These are phyloP conservation scores for Lentinus tigrinus DNA, from an alignment of 768 basidiomycete genomes.

Conservation along the genomic window DNA sequence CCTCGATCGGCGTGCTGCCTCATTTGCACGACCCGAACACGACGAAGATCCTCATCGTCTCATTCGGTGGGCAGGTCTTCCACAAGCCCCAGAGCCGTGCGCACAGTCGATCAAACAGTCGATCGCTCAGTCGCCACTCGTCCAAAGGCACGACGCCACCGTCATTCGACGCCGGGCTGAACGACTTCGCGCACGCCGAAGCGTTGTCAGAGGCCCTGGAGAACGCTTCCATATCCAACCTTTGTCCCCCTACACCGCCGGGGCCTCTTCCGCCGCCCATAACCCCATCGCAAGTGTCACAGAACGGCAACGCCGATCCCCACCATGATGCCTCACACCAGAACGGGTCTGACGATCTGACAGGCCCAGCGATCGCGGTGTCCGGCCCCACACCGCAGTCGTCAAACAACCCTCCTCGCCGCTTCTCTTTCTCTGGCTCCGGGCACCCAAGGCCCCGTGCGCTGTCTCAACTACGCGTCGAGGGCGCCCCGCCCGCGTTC, in stretches of 20 bases:
- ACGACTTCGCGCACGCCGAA: neutral
- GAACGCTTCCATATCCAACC: no score
- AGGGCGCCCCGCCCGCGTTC: slow-evolving; percentile 25
- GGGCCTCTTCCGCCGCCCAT: no score
- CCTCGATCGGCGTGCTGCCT: slow-evolving; percentile 56
- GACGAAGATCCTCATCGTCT: slow-evolving; percentile 71
- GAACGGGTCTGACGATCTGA: neutral
- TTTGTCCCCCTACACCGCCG: no score
- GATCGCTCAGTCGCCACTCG: slow-evolving; percentile 30
- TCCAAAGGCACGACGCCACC: neutral
- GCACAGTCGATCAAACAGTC: slow-evolving; percentile 33
- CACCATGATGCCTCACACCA: no score
- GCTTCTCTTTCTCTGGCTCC: neutral
- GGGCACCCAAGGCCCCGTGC: slow-evolving; percentile 3
- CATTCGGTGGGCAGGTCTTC: slow-evolving; percentile 79
- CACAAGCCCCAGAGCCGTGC: slow-evolving; percentile 48
- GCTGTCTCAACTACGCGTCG: slow-evolving; percentile 19
- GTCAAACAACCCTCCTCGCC: neutral
- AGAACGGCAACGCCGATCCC: no score
- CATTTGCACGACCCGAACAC: slow-evolving; percentile 43
- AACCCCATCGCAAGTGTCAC: no score
- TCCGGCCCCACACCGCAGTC: no score
- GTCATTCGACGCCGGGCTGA: neutral
- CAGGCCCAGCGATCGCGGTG: no score
- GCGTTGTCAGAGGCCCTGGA: no score